Evolutionary conservation across 2,329 filamentous ascomycete genomes (phyloP), one percentile per base, ranked within the genome.

Genomic region (Daldinia sp.): DNA sequence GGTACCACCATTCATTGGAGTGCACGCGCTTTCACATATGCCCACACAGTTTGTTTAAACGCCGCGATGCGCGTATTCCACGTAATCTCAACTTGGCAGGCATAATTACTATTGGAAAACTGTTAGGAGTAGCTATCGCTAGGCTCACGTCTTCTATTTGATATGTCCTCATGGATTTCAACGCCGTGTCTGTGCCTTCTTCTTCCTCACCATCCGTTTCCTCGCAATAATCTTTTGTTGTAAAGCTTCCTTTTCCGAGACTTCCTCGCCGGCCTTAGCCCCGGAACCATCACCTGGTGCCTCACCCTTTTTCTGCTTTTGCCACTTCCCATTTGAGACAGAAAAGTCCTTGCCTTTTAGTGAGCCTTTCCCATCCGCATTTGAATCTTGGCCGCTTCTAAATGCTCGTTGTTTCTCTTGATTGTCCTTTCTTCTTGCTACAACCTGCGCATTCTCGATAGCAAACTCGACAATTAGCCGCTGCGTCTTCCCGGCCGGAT

Each of bases 361-460:
- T 18, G 58, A 50, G 61, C 57, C 58, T 60, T 60, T 65, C 50
- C 9, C 28, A 18, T 44, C 28, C 15, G 35, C 12, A 39, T 6
- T 56, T 62, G 69, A 42, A 53, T 71, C 51, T 63, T 78, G 63
- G 75, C 73, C 66, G 77, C 60, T 72, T 61, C 57, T 60, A 6
- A 51, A 51, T 55, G 50, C 53, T 26, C 53, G 69, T 54, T 71
- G 69, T 51, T 73, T 79, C 60, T 67, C 68, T 66, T 82, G 82
- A 46, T 82, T 80, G 77, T 93, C 90, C 68, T 85, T 88, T 61
- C 97, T 87, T 71, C 96, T 87, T 73, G 90, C 88, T n/a, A 99
- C 91, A 0, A 99, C 96, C 76, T 98, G 94, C 0, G 93, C 94
- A 75, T 99, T 99, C 82, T 99, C 96, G 78, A 99, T 97, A 20